Evolutionary conservation across 2,329 filamentous ascomycete genomes (phyloP), one percentile per base, ranked within the genome.

Genomic region (Aureobasidium sp.): DNA sequence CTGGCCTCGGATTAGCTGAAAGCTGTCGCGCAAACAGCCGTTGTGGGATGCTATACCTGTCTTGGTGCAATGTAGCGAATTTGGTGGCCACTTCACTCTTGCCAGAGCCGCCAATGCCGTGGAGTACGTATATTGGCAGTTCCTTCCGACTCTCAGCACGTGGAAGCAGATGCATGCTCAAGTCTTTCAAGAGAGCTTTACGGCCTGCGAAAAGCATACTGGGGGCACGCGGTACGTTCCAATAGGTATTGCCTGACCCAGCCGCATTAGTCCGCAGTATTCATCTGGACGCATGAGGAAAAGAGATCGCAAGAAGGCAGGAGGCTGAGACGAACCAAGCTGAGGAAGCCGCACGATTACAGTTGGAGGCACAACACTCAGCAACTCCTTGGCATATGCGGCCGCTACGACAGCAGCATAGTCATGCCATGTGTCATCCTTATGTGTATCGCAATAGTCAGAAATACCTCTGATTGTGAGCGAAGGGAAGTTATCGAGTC

Each of bases 11-110:
- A n/a, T 37, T 20, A 51, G 48, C n/a, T 6, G n/a, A 13, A n/a
- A n/a, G n/a, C n/a, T 9, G 6, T 32, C 2, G 13, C 3, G 13
- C 2, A 9, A 24, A 12, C 20, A 29, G 4, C n/a, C n/a, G n/a
- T n/a, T n/a, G n/a, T n/a, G n/a, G n/a, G n/a, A n/a, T n/a, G n/a
- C n/a, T n/a, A n/a, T 7, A 69, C 32, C 69, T 73, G 47, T 66
- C 52, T 51, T 66, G 69, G 43, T 69, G 44, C 15, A 65, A 37
- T 1, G 69, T 43, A 7, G 69, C 67, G 20, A 73, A 51, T 47
- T 70, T 67, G 3, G 73, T 55, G 62, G 69, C 70, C 17, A 72
- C 51, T 55, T 74, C 71, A 53, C 72, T 74, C 63, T 73, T 74
- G 2, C 72, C 72, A 34, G 67, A 63, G 5, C 67, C 71, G 24